A percentile compares a stretch with the other conserved stretches of the same genome.
Conservation (phyloP, 345 rosid species). For the Erodium maritimum region DNA sequence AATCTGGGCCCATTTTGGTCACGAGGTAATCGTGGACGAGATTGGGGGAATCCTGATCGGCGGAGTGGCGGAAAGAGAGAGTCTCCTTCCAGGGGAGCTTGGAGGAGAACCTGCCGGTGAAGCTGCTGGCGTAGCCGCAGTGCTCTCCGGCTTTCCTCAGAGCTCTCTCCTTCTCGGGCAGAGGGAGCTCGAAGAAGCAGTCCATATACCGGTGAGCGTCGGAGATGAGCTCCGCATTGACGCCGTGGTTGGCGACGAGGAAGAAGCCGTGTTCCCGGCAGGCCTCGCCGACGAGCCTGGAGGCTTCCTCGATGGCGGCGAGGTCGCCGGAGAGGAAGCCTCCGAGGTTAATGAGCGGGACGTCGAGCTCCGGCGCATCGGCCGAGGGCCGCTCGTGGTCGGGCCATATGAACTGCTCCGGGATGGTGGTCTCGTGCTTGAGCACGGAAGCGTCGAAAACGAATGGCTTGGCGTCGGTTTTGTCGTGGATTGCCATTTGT, state of each 20-base stretch:
- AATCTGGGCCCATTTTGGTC: slow-evolving; percentile 55
- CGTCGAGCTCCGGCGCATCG: slow-evolving; percentile 46
- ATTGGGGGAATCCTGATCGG: slow-evolving; percentile 26
- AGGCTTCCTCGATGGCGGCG: slow-evolving; percentile 39
- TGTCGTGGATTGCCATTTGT: slow-evolving; percentile 26
- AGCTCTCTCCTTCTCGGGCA: slow-evolving; percentile 56
- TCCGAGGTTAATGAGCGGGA: slow-evolving; percentile 65
- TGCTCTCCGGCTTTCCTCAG: slow-evolving; percentile 72
- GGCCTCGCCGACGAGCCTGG: slow-evolving; percentile 53
- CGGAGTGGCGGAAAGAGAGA: slow-evolving; percentile 57
- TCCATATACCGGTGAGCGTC: slow-evolving; percentile 63
- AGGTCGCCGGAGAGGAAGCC: slow-evolving; percentile 48
- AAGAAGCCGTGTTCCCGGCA: slow-evolving; percentile 83
- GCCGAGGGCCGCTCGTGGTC: slow-evolving; percentile 55
- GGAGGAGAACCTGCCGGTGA: slow-evolving; percentile 82
- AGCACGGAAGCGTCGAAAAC: slow-evolving; percentile 68
- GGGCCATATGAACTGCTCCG: slow-evolving; percentile 83
- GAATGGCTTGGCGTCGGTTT: slow-evolving; percentile 15
- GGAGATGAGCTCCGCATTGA: slow-evolving; percentile 40
- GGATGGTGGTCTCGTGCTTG: slow-evolving; percentile 38
- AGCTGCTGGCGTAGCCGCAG: slow-evolving; percentile 93
- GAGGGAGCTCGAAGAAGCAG: slow-evolving; percentile 64
- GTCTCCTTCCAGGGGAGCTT: slow-evolving; percentile 99
- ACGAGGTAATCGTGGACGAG: slow-evolving; percentile 47
- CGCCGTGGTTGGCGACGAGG: slow-evolving; percentile 80